Conservation (phyloP, 1,139 yeast genomes). For the Magnusiomyces magnusii region DNA sequence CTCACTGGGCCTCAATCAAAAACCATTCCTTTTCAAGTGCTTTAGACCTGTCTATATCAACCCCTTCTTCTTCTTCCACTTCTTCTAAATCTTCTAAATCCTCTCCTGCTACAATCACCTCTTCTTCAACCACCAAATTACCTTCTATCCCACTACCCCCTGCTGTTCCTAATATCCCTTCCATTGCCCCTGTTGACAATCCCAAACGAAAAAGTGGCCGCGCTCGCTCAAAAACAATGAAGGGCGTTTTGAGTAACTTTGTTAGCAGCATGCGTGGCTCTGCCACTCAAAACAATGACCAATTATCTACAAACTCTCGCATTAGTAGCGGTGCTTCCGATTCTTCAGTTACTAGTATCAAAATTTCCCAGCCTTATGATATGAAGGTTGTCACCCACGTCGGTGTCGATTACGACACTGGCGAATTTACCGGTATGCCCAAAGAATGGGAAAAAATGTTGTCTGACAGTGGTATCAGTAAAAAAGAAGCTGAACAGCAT, state of each 20-base stretch:
- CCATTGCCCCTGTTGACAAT: too few relatives aligned
- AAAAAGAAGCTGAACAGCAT: conserved; percentile 77
- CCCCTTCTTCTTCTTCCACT: not conserved
- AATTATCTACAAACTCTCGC: too few relatives aligned
- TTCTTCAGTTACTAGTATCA: conserved; percentile 36
- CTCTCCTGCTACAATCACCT: not conserved
- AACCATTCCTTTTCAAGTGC: too few relatives aligned
- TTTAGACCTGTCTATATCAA: not conserved
- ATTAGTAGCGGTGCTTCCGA: conserved; percentile 21
- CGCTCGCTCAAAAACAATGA: conserved; percentile 35
- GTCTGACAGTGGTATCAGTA: conserved; percentile 78
- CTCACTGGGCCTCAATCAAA: too few relatives aligned
- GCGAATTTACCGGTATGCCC: conserved; percentile 85
- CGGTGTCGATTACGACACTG: conserved; percentile 75
- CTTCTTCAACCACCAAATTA: not conserved
- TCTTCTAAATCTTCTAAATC: not conserved
- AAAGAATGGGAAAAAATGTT: conserved; percentile 83
- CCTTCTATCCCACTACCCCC: not conserved
- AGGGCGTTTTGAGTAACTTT: conserved; percentile 44
- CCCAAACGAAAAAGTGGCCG: conserved; percentile 25
- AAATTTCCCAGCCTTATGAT: conserved; percentile 83
- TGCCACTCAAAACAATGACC: not conserved
- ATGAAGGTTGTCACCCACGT: conserved; percentile 91
- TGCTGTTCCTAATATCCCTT: too few relatives aligned
- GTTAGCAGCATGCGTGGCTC: conserved; percentile 40